Conservation (phyloP, 257 asterid genomes). For the Rhazya stricta region DNA sequence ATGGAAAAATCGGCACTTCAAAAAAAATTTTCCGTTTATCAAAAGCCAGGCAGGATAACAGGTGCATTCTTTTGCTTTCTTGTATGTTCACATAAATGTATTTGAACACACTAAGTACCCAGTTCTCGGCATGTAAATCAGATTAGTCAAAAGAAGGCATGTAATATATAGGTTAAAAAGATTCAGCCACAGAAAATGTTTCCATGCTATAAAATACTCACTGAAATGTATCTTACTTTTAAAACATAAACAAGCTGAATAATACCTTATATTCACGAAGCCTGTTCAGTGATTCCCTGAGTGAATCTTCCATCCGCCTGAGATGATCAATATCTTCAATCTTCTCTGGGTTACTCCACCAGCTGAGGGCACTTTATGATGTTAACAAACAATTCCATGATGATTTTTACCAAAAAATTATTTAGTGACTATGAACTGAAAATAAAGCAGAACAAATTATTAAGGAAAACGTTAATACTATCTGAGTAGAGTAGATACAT, state of each 20-base stretch:
- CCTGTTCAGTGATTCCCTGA: conserved; percentile 50
- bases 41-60: neutral
- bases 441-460: neutral
- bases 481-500: too few relatives aligned
- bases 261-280: conserved; percentile 50
- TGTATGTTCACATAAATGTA: neutral
- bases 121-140: neutral
- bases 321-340: conserved; percentile 61
- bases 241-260: neutral
- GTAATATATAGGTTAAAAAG: neutral
- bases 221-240: neutral
- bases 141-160: neutral
- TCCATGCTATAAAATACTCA: neutral
- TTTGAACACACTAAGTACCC: neutral
- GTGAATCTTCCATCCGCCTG: conserved; percentile 66
- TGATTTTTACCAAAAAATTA: neutral
- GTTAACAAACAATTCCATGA: conserved; percentile 1
- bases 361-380: conserved; percentile 33
- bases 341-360: conserved; percentile 79
- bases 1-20: conserved; percentile 42
- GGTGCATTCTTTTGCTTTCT: conserved; percentile 1
- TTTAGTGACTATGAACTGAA: neutral
- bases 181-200: neutral
- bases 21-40: conserved; percentile 42
- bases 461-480: neutral